Conservation (phyloP, 2,329 filamentous ascomycete species). For the Exserohilum rostratum region DNA sequence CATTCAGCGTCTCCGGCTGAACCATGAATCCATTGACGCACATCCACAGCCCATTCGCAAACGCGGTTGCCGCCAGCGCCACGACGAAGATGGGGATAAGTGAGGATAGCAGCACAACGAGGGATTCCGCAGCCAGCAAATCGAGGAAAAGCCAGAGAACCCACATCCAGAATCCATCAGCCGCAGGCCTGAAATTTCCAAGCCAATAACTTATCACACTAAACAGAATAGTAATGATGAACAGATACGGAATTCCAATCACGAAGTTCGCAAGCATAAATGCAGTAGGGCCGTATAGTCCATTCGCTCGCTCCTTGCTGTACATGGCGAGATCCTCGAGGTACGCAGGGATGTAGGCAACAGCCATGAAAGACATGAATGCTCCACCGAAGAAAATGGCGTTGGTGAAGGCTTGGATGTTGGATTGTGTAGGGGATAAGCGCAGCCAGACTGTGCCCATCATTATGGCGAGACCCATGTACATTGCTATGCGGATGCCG, state of each 20-base stretch:
- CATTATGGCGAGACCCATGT: slow-evolving; percentile 78
- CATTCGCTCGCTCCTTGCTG: slow-evolving; percentile 80
- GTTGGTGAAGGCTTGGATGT: slow-evolving; percentile 82
- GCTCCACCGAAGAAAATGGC: slow-evolving; percentile 67
- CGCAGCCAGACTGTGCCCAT: slow-evolving; percentile 89
- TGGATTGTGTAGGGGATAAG: slow-evolving; percentile 68
- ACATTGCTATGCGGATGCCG: slow-evolving; percentile 82
- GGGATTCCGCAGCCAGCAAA: slow-evolving; percentile 78
- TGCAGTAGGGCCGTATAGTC: slow-evolving; percentile 74
- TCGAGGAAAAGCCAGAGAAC: slow-evolving; percentile 87
- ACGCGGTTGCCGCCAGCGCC: slow-evolving; percentile 77
- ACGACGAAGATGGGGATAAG: slow-evolving; percentile 82
- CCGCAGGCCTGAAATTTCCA: slow-evolving; percentile 72
- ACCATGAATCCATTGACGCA: slow-evolving; percentile 83
- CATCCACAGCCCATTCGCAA: slow-evolving; percentile 92
- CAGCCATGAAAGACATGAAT: slow-evolving; percentile 61
- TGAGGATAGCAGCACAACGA: slow-evolving; percentile 77
- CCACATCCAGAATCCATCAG: slow-evolving; percentile 74
- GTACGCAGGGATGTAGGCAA: slow-evolving; percentile 84
- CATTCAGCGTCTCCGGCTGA: slow-evolving; percentile 72
- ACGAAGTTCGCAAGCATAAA: slow-evolving; percentile 82
- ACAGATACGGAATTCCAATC: slow-evolving; percentile 80
- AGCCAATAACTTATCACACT: slow-evolving; percentile 81
- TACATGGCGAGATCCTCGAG: slow-evolving; percentile 78
- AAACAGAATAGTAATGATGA: slow-evolving; percentile 77